These are phyloP conservation scores for Polyporus arcularius DNA, from an alignment of 768 basidiomycete species.

Conservation along the genomic window DNA sequence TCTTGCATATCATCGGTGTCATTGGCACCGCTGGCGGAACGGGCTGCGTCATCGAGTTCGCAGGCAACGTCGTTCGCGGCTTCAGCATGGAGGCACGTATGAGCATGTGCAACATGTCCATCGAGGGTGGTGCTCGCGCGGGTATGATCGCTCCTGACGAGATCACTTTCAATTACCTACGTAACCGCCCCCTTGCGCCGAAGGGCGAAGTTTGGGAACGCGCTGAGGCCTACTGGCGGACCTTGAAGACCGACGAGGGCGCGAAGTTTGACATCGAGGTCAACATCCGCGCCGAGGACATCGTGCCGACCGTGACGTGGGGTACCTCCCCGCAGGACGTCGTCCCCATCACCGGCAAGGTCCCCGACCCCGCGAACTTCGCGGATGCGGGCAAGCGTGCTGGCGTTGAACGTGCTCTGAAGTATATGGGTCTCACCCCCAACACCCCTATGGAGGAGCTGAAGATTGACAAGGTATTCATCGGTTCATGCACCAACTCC, in stretches of 20 bases:
- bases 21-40: conserved; percentile 70
- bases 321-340: conserved; percentile 67
- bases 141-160: conserved; percentile 70
- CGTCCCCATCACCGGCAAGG: conserved; percentile 56
- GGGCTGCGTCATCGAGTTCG: conserved; percentile 65
- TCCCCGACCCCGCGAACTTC: conserved; percentile 52
- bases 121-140: conserved; percentile 65
- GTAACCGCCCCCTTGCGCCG: conserved; percentile 59
- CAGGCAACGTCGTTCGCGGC: conserved; percentile 54
- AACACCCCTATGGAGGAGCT: conserved; percentile 58
- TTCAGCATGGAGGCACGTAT: conserved; percentile 66
- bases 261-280: conserved; percentile 62
- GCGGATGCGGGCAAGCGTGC: conserved; percentile 45
- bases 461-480: conserved; percentile 65
- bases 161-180: conserved; percentile 61
- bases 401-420: conserved; percentile 52
- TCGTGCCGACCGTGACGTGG: conserved; percentile 66
- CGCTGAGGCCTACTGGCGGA: conserved; percentile 61
- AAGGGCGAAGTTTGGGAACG: conserved; percentile 60
- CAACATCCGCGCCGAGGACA: conserved; percentile 59
- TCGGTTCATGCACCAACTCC: conserved; percentile 69
- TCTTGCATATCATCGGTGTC: conserved; percentile 63
- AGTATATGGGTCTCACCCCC: conserved; percentile 62
- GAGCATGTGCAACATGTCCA: conserved; percentile 69
- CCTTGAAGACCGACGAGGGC: conserved; percentile 55